A percentile compares a stretch with the other conserved stretches of the same genome.
Conservation (phyloP, 2,329 filamentous ascomycete genomes). For the Myriosclerotinia scirpicola region DNA sequence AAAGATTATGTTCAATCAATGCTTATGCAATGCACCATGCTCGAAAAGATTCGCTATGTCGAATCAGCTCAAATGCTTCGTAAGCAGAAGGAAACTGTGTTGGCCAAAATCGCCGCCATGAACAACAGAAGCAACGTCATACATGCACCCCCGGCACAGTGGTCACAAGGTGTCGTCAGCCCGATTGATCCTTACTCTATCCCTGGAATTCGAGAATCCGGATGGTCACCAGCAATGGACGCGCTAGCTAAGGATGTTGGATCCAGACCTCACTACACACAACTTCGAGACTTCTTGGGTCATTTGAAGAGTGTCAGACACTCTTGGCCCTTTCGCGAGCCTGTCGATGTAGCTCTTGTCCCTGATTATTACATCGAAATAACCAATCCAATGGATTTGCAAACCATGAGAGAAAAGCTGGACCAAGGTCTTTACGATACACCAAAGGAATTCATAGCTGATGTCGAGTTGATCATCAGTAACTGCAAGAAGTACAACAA, state of each 20-base stretch:
- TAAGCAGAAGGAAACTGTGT: not conserved
- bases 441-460: conserved; percentile 2
- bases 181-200: not conserved
- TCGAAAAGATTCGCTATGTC: conserved; percentile 1
- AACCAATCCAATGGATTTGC: conserved; percentile 3
- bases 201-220: not conserved
- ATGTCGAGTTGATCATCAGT: conserved; percentile 16
- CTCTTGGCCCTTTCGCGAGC: not conserved
- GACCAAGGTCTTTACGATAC: not conserved
- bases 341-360: not conserved
- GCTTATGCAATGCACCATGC: conserved; percentile 12
- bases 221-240: not conserved
- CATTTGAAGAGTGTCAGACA: not conserved
- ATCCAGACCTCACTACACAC: not conserved
- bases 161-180: not conserved
- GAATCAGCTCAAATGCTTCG: conserved; percentile 12
- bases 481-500: conserved; percentile 10
- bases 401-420: conserved; percentile 2
- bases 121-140: not conserved
- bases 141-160: not conserved
- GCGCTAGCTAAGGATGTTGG: not conserved
- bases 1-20: not conserved
- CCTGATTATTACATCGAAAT: not conserved
- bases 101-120: not conserved
- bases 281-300: not conserved